A percentile compares a stretch with the other conserved stretches of the same genome.
These are phyloP conservation scores for Polyporus tsugae DNA, from an alignment of 1,284 basidiomycete species.

Conservation along the genomic window DNA sequence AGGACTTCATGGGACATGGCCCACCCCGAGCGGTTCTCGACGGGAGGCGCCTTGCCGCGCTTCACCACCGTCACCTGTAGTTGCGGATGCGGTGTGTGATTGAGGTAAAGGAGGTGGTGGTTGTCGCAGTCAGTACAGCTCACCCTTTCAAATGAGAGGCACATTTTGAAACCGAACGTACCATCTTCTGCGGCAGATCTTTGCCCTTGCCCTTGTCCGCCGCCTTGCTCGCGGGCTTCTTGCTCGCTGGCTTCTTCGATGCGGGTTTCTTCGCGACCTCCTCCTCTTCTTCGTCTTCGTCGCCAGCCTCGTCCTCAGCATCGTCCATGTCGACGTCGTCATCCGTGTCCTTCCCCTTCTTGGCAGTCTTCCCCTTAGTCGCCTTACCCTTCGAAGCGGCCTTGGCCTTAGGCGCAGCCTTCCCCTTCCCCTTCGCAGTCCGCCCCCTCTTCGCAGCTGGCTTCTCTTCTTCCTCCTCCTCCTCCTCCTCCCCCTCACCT, in stretches of 20 bases:
- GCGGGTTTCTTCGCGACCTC: conserved; percentile 16
- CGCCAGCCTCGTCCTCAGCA: conserved; percentile 27
- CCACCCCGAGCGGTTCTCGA: conserved; percentile 58
- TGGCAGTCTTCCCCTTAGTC: conserved; percentile 11
- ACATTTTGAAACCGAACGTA: conserved; percentile 22
- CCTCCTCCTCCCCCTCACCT: conserved; percentile 18
- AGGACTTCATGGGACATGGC: conserved; percentile 68
- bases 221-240: conserved; percentile 19
- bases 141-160: background rate
- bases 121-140: background rate
- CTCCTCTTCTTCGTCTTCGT: conserved; percentile 33
- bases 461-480: conserved; percentile 28
- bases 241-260: conserved; percentile 19
- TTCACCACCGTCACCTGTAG: conserved; percentile 62
- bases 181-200: conserved; percentile 46
- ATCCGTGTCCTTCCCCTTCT: conserved; percentile 33
- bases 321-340: conserved; percentile 32
- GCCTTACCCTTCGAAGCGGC: conserved; percentile 21
- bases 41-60: conserved; percentile 63
- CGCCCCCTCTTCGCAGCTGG: conserved; percentile 21
- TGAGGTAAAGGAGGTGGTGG: conserved; percentile 6
- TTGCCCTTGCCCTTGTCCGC: conserved; percentile 15
- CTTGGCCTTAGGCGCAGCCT: conserved; percentile 34
- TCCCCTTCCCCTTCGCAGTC: conserved; percentile 40
- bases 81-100: conserved; percentile 14